These are phyloP conservation scores for Dalbergia cultrata DNA, from an alignment of 306 rosid species.

Conservation along the genomic window DNA sequence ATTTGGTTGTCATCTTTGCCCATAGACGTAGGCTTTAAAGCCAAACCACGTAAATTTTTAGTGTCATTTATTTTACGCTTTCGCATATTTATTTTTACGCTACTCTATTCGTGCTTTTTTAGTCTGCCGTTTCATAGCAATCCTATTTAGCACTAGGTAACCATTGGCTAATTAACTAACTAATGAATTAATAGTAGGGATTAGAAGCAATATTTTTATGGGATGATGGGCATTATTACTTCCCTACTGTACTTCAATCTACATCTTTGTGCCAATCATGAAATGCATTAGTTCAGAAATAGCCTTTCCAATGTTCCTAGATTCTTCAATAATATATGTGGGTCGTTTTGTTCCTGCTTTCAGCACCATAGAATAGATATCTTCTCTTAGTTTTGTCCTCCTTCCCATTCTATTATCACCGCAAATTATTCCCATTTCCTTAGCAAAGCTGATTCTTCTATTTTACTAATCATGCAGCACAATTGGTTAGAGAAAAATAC, in stretches of 20 bases:
- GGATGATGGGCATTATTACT: neutral
- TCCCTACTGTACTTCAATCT: neutral
- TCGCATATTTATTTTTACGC: too few species aligned
- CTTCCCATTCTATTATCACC: neutral
- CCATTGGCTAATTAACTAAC: neutral
- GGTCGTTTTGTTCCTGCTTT: neutral
- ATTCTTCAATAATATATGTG: neutral
- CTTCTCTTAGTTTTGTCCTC: neutral
- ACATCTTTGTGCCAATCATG: neutral
- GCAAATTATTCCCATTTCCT: neutral
- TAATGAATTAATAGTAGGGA: neutral
- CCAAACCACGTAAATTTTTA: too few species aligned
- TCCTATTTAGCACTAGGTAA: neutral
- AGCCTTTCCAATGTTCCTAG: constrained; percentile 11
- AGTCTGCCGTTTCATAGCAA: too few species aligned
- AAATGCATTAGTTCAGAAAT: neutral
- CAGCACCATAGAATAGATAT: neutral
- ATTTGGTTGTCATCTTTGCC: too few species aligned
- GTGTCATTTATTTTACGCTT: too few species aligned
- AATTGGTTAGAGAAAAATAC: neutral
- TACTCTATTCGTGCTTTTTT: too few species aligned
- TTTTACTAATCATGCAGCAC: neutral
- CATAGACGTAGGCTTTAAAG: too few species aligned
- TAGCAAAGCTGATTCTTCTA: neutral
- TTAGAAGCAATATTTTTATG: neutral